Evolutionary conservation across 371 early-diverging fungal species (phyloP).

Genomic region (Lichtheimia hyalospora): DNA sequence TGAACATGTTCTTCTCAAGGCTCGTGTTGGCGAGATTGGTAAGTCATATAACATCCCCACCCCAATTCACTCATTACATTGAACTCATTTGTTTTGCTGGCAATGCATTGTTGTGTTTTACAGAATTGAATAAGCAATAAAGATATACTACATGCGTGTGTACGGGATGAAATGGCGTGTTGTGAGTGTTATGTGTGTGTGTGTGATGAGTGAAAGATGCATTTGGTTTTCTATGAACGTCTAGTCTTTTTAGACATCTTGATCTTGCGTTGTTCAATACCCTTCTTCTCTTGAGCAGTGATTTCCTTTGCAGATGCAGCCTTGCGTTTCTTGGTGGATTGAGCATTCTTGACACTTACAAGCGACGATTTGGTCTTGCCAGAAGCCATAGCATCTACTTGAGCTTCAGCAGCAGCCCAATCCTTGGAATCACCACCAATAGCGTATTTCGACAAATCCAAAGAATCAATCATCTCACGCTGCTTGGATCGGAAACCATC

Average conservation of each 20-base stretch:
- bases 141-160: background rate
- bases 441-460: conserved; percentile 76
- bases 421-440: conserved; percentile 75
- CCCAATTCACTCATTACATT: background rate
- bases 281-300: conserved; percentile 52
- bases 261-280: conserved; percentile 41
- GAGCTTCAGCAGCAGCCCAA: conserved; percentile 65
- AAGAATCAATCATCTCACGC: conserved; percentile 77
- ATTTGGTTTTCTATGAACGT: conserved; percentile 27
- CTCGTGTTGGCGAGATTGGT: conserved; percentile 15
- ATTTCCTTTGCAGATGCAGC: conserved; percentile 48
- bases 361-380: conserved; percentile 58
- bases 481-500: conserved; percentile 72
- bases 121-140: conserved; percentile 1
- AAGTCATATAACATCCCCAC: background rate
- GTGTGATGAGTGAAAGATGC: background rate
- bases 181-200: background rate
- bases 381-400: conserved; percentile 45
- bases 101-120: conserved; percentile 1
- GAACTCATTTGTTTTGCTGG: background rate
- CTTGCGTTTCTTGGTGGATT: conserved; percentile 70
- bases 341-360: conserved; percentile 75
- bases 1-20: conserved; percentile 16
- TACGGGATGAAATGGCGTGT: background rate
- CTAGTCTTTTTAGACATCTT: conserved; percentile 54